Percentiles rank a stretch among this genome's conserved stretches.
Conservation (phyloP, 305 asterid genomes). For the Lippia alba region DNA sequence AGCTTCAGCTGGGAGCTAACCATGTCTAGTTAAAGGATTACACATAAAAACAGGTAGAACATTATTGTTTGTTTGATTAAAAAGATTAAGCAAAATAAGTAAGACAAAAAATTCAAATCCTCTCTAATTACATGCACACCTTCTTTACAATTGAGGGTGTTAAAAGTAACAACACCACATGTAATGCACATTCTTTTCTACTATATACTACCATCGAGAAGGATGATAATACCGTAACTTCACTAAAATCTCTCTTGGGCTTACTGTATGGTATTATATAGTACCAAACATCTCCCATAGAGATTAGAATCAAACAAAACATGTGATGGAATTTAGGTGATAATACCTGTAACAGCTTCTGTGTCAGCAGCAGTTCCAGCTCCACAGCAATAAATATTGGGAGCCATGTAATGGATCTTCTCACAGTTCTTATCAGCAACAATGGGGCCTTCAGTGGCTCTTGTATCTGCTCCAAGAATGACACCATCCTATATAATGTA, state of each 20-base stretch:
- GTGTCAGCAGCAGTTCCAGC: conserved; percentile 99
- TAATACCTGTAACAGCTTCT: conserved; percentile 89
- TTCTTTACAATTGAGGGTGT: too few species aligned
- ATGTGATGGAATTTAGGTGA: conserved; percentile 11
- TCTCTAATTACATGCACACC: too few species aligned
- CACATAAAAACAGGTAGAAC: conserved; percentile 24
- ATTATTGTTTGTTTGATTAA: not conserved
- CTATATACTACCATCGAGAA: too few species aligned
- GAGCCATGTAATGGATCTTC: conserved; percentile 93
- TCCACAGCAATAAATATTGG: conserved; percentile 94
- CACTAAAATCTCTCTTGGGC: too few species aligned
- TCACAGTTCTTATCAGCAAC: conserved; percentile 98
- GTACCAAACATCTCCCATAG: too few species aligned
- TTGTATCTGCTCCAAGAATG: conserved; percentile 96
- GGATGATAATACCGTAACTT: too few species aligned
- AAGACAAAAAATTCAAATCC: too few species aligned
- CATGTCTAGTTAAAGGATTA: conserved; percentile 64
- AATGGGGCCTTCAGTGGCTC: conserved; percentile 96
- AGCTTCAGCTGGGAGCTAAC: conserved; percentile 92
- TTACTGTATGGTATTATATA: too few species aligned
- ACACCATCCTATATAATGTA: conserved; percentile 74
- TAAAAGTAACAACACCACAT: too few species aligned
- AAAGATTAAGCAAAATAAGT: too few species aligned
- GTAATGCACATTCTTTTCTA: too few species aligned
- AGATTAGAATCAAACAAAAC: conserved; percentile 25